Evolutionary conservation across 768 basidiomycete genomes (phyloP).

Genomic region (Calocybe indica): DNA sequence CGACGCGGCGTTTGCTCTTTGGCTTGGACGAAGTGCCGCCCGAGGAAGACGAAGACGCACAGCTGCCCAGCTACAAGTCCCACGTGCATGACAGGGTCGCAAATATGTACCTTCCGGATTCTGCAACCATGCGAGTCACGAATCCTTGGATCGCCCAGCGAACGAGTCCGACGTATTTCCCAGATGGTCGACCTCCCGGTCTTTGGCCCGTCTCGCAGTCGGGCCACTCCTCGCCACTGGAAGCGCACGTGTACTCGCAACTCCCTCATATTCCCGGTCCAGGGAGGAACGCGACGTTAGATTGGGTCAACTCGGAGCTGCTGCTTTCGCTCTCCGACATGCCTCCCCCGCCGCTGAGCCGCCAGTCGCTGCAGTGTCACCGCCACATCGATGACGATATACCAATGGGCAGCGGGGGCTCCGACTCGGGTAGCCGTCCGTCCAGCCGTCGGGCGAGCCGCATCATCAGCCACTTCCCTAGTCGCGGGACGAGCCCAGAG

Average conservation of each 20-base stretch:
- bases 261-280: slow-evolving; percentile 42
- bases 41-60: slow-evolving; percentile 54
- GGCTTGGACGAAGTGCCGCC: slow-evolving; percentile 28
- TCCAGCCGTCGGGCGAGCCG: slow-evolving; percentile 21
- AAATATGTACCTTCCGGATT: slow-evolving; percentile 64
- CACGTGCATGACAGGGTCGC: slow-evolving; percentile 90
- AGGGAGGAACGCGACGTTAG: slow-evolving; percentile 43
- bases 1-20: slow-evolving; percentile 67
- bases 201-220: slow-evolving; percentile 15
- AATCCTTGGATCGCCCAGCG: slow-evolving; percentile 54
- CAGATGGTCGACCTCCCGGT: slow-evolving; percentile 13
- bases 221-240: slow-evolving; percentile 33
- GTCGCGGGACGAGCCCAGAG: slow-evolving; percentile 58
- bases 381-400: too few species aligned
- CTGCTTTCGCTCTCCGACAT: slow-evolving; percentile 53
- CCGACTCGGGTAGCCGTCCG: slow-evolving; percentile 17
- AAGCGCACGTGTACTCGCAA: slow-evolving; percentile 30
- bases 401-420: slow-evolving; percentile 4
- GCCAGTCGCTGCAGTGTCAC: slow-evolving; percentile 9
- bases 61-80: slow-evolving; percentile 84
- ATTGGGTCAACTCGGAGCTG: slow-evolving; percentile 85
- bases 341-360: slow-evolving; percentile 23
- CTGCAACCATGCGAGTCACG: slow-evolving; percentile 53
- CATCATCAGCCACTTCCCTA: slow-evolving; percentile 21
- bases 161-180: slow-evolving; percentile 25